These are phyloP conservation scores for Pilasporangium apinafurcum DNA, from an alignment of 352 stramenopile genomes.

Conservation along the genomic window DNA sequence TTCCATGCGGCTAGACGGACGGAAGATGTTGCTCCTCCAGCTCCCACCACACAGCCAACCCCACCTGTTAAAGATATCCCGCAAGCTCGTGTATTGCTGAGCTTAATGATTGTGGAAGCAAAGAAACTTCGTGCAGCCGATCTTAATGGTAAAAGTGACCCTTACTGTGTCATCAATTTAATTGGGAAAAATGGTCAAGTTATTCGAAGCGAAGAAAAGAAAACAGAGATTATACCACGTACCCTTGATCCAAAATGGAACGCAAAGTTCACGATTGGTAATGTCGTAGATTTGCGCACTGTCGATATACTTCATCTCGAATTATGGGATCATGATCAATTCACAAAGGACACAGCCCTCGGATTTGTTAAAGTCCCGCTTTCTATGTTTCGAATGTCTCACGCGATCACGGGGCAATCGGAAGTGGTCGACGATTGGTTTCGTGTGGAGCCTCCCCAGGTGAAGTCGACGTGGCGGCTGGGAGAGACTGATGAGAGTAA, in stretches of 20 bases:
- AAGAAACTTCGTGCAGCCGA: slow-evolving; percentile 45
- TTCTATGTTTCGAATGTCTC: slow-evolving; percentile 55
- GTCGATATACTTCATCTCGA: slow-evolving; percentile 60
- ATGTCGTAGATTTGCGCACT: slow-evolving; percentile 38
- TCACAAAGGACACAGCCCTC: slow-evolving; percentile 41
- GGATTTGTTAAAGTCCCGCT: slow-evolving; percentile 54
- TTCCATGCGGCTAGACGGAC: slow-evolving; percentile 42
- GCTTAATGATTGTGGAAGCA: slow-evolving; percentile 46
- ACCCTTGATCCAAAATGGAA: slow-evolving; percentile 60
- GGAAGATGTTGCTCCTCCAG: slow-evolving; percentile 15
- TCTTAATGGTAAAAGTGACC: slow-evolving; percentile 61
- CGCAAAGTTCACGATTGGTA: slow-evolving; percentile 29
- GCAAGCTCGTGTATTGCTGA: slow-evolving; percentile 30
- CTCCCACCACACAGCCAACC: background rate
- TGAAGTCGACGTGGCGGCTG: slow-evolving; percentile 16
- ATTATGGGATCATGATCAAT: slow-evolving; percentile 51
- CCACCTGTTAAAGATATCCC: slow-evolving; percentile 9
- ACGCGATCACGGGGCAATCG: slow-evolving; percentile 45
- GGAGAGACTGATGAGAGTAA: slow-evolving; percentile 29
- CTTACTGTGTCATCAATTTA: slow-evolving; percentile 60
- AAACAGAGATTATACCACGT: slow-evolving; percentile 40
- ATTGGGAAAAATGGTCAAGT: slow-evolving; percentile 50
- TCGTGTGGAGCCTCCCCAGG: slow-evolving; percentile 37
- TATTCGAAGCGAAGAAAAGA: slow-evolving; percentile 46
- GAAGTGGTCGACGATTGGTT: slow-evolving; percentile 66